Evolutionary conservation across 1,284 basidiomycete genomes (phyloP).

Genomic region (Phylloporus gajari): DNA sequence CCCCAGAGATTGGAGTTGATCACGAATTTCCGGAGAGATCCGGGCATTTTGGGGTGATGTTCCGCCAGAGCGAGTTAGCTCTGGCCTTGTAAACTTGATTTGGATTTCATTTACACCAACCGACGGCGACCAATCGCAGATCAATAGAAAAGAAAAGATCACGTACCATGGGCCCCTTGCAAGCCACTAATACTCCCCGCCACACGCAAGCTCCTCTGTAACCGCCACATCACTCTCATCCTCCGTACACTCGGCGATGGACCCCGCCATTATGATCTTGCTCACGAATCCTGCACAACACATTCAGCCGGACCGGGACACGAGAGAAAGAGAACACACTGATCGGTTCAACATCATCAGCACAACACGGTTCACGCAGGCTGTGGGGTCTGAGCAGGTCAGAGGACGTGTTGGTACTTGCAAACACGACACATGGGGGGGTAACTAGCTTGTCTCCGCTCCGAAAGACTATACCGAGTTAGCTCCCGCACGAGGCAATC

Average conservation of each 20-base stretch:
- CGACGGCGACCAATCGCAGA: not conserved
- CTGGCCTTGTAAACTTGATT: too few relatives aligned
- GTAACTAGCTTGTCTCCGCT: too few relatives aligned
- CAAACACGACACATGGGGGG: constrained; percentile 34
- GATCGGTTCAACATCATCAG: constrained; percentile 59
- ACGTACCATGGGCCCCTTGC: not conserved
- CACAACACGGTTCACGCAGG: too few relatives aligned
- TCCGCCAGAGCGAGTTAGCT: too few relatives aligned
- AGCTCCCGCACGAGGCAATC: not conserved
- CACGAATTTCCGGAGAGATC: too few relatives aligned
- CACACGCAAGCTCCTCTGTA: constrained; percentile 70
- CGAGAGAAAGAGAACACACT: constrained; percentile 54
- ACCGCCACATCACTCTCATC: constrained; percentile 85
- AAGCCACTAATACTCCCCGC: constrained; percentile 60
- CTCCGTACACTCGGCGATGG: constrained; percentile 83
- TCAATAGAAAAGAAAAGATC: not conserved
- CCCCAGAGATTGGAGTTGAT: too few relatives aligned
- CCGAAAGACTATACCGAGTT: constrained; percentile 76
- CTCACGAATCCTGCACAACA: constrained; percentile 56
- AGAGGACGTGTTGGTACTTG: constrained; percentile 27
- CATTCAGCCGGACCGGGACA: not conserved
- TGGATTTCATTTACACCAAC: too few relatives aligned
- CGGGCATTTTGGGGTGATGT: too few relatives aligned
- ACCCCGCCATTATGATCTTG: constrained; percentile 74
- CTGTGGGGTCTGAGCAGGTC: constrained; percentile 80